These are phyloP conservation scores for Thielaviopsis populi DNA, from an alignment of 2,329 filamentous ascomycete genomes.

Conservation along the genomic window DNA sequence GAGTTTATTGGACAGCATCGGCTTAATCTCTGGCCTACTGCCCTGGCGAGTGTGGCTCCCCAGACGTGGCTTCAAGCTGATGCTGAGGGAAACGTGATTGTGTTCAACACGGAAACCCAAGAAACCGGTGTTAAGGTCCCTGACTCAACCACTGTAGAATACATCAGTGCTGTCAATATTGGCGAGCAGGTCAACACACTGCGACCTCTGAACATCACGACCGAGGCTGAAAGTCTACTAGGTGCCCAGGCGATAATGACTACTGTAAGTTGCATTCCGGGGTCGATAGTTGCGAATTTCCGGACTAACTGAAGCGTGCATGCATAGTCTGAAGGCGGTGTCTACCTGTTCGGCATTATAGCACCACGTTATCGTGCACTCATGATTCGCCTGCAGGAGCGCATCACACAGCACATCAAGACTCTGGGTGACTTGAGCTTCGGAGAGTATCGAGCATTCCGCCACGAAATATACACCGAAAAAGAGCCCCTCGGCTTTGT, in stretches of 20 bases:
- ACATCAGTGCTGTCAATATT: constrained; percentile 63
- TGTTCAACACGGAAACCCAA: constrained; percentile 65
- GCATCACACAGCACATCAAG: constrained; percentile 49
- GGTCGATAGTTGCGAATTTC: neutral
- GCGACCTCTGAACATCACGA: constrained; percentile 52
- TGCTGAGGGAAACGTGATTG: constrained; percentile 71
- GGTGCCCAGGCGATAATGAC: constrained; percentile 73
- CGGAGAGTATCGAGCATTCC: constrained; percentile 66
- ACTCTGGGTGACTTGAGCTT: constrained; percentile 64
- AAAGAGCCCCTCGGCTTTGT: constrained; percentile 75
- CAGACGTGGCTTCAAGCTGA: constrained; percentile 63
- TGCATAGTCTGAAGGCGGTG: constrained; percentile 64
- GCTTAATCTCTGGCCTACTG: constrained; percentile 62
- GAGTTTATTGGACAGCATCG: constrained; percentile 74
- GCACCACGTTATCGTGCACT: constrained; percentile 57
- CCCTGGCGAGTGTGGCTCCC: constrained; percentile 38
- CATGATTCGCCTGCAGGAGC: constrained; percentile 64
- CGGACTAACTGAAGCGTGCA: neutral
- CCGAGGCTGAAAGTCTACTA: constrained; percentile 50
- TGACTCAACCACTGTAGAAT: constrained; percentile 4
- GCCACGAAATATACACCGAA: constrained; percentile 54
- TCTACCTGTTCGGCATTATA: constrained; percentile 81
- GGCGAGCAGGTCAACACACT: constrained; percentile 93
- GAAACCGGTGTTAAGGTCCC: constrained; percentile 48
- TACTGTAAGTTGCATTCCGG: constrained; percentile 46